Base-by-base conservation (phyloP, 768 basidiomycete genomes). In the Pisolithus sp. region DNA sequence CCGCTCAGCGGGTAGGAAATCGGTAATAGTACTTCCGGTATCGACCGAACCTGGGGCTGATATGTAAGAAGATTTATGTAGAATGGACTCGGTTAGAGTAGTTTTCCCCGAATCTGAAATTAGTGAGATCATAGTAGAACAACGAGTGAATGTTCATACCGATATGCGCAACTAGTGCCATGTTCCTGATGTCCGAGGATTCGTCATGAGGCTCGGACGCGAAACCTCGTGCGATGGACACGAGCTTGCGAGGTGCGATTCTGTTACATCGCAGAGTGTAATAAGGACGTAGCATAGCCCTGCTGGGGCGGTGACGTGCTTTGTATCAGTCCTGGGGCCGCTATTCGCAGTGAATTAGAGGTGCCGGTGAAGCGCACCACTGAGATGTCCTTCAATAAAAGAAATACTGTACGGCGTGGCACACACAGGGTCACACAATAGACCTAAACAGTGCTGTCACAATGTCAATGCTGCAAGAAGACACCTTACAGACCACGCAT, bases 101-200 rank as follows among this genome's bases (percentile, higher is more conserved):
- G 90, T 93, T 71, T 93, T 93, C 28, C 90, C 90, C 7, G 90
- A 92, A 67, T 93, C 90, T 92, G 36, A 45, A 3, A 53, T 48
- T 51, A 52, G 44, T 39, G 47, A 55, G 55, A 49, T 45, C 34
- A 31, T 23, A 30, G 28, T 4, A 59, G 13, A n/a, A 26, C 7
- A 21, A 42, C 8, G 51, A 53, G 42, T 21, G 18, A 13, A 8
- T 20, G 53, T 7, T 54, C 79, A 28, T 40, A 89, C 89, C 89
- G 46, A 93, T 91, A 63, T 93, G 90, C 40, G 90, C 90, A n/a
- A 92, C 86, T 2, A 93, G 75, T 15, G 90, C 90, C 66, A 93
- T 84, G 61, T 92, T 93, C 40, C 90, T 78, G 36, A 82, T 67
- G 43, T 73, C 65, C 4, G 68, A 67, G 3, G 73, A 57, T 40